Base-by-base conservation (phyloP, 108 stramenopile species). In the Nitzschia sp. region DNA sequence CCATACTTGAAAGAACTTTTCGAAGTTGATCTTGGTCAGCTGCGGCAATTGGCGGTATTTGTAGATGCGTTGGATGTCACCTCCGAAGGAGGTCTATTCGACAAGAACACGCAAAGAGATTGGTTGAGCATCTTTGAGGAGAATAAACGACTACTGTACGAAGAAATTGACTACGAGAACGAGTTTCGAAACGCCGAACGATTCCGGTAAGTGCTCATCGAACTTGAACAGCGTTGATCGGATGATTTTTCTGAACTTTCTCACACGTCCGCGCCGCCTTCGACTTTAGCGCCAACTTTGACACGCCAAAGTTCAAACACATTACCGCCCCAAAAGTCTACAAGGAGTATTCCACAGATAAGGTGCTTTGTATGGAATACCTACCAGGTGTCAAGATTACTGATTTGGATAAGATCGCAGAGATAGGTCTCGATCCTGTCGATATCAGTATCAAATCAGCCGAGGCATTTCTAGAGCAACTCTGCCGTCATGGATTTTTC, bases 401-500 rank as follows among this genome's bases (percentile, higher is more conserved):
- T 2, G 96, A 98, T 56, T 33, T 80, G 52, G 87, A 91, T 63
- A 80, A 77, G 44, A 80, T 95, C 13, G 45, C 19, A 0, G 75
- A 86, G 67, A 58, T 64, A 17, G 90, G 90, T 11, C 64, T 92
- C 1, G 91, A 95, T 69, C 90, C 91, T 13, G 76, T 88, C 23
- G 94, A 95, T 33, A 91, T 95, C 47, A 84, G 84, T 60, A 79
- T 76, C 71, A 92, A 91, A 63, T 88, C 90, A 26, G 96, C 97
- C 9, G 86, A 96, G 63, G 79, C 86, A n/a, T 98, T 96, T 76
- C 75, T 98, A 48, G 94, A 94, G 71, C 98, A 98, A 79, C 82
- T 98, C 8, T 92, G 94, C 63, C 83, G 97, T 22, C 96, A 97
- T 67, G 98, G 98, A 0, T 98, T 96, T 69, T 98, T 98, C 73